phyloP scores from a whole-genome alignment of 2,329 filamentous ascomycete species.

The Leptoxyphium fumago region DNA sequence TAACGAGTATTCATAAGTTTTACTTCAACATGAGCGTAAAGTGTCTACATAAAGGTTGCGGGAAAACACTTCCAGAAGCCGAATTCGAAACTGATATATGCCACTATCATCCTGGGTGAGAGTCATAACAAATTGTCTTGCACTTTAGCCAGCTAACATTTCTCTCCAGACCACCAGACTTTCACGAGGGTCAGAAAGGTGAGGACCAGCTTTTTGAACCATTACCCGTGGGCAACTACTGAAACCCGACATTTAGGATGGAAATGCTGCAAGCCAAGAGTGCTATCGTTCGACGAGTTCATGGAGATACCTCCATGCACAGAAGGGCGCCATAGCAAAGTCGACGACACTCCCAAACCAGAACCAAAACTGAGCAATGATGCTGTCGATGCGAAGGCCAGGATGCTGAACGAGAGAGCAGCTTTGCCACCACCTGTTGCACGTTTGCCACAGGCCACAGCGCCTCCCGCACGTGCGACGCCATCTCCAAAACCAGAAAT shows the following conservation, averaged over 20 bases:
- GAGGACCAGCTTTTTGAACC: slow-evolving; percentile 17
- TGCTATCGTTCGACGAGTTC: slow-evolving; percentile 97
- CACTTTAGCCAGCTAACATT: too few species aligned
- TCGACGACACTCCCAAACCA: slow-evolving; percentile 50
- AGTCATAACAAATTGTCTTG: background rate
- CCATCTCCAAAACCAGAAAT: slow-evolving; percentile 41
- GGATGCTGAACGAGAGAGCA: slow-evolving; percentile 12
- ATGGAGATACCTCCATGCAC: slow-evolving; percentile 86
- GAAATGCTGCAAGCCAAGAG: slow-evolving; percentile 97
- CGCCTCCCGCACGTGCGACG: slow-evolving; percentile 16
- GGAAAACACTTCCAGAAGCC: slow-evolving; percentile 68
- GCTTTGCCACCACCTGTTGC: slow-evolving; percentile 13
- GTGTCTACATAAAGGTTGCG: slow-evolving; percentile 93
- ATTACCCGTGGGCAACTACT: background rate
- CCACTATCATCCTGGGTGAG: slow-evolving; percentile 66
- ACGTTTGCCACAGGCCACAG: slow-evolving; percentile 13
- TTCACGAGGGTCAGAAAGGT: slow-evolving; percentile 99
- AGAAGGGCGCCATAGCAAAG: slow-evolving; percentile 77
- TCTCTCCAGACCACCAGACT: slow-evolving; percentile 44
- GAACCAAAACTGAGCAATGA: slow-evolving; percentile 12
- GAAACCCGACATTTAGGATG: slow-evolving; percentile 48
- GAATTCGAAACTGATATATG: slow-evolving; percentile 52
- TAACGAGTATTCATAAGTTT: too few species aligned
- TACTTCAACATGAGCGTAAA: slow-evolving; percentile 51
- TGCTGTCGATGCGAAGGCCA: slow-evolving; percentile 19